Conservation (phyloP, 257 asterid species). For the Paulownia fortunei region DNA sequence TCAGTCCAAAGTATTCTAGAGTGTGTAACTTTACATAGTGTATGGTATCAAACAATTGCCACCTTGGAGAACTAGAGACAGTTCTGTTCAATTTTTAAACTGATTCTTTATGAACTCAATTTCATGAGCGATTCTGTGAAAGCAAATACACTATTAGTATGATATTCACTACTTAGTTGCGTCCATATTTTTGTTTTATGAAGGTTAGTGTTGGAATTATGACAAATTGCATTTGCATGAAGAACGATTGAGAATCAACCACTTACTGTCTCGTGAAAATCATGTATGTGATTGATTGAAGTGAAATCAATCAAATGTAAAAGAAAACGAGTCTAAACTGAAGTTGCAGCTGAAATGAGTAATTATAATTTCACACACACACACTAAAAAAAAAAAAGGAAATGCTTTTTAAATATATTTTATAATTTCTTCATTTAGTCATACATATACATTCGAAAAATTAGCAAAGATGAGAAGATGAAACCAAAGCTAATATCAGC, state of each 20-base stretch:
- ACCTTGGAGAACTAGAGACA: not conserved
- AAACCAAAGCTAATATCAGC: not conserved
- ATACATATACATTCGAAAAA: not conserved
- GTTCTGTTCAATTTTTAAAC: not conserved
- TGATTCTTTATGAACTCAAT: not conserved
- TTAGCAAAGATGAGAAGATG: not conserved
- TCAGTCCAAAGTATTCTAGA: not conserved
- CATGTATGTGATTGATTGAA: too few relatives aligned
- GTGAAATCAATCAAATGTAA: too few relatives aligned
- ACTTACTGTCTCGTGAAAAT: not conserved
- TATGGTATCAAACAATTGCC: too few relatives aligned
- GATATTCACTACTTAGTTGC: not conserved
- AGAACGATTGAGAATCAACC: not conserved
- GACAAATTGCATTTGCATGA: not conserved
- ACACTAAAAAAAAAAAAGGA: too few relatives aligned
- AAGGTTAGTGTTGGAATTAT: not conserved
- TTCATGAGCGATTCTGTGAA: not conserved
- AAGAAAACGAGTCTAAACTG: too few relatives aligned
- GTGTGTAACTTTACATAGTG: not conserved
- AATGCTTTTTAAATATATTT: too few relatives aligned
- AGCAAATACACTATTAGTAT: not conserved
- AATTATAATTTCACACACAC: too few relatives aligned
- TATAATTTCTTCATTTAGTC: not conserved
- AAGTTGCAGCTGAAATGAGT: too few relatives aligned
- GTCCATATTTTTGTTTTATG: not conserved